Evolutionary conservation across 495 filamentous ascomycete species (phyloP), one percentile per base, ranked within the genome.

Genomic region (Penicillium steckii): DNA sequence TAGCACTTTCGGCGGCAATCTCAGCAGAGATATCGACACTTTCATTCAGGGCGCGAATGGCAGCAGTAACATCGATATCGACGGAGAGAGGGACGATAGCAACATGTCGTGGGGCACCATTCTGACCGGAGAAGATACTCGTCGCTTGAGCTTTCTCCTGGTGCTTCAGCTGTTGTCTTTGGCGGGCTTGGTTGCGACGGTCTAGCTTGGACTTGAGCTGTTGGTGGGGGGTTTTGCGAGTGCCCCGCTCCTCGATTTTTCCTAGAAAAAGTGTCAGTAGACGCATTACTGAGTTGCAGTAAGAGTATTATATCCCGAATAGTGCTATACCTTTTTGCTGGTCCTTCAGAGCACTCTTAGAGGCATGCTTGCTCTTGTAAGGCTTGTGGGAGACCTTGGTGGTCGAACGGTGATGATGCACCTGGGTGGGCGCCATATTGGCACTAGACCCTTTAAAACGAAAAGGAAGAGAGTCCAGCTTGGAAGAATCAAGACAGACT

Each of bases 201-300:
- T 95, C 90, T 68, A 98, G 76, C 72, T 96, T 98, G 29, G 92
- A 95, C 89, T 95, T 95, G 66, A 95, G 80, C 73, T 96, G 90
- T 66, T 97, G 95, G 68, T 97, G 90, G 52, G 88, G 88, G 35
- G 92, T 95, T 71, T 89, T 95, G 52, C 93, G 85, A 53, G 74
- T 75, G 30, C 84, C 81, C 64, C 74, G 71, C 72, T 86, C 57
- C 65, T 87, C 82, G 35, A 87, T 70, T 67, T 87, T 89, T 60
- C 86, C 82, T 86, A 50, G 4, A 33, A 10, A 12, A n/a, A 15
- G 7, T 52, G 45, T 64, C 27, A 61, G 45, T 38, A 4, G 2
- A 15, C 26, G 30, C 35, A 25, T 27, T 22, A 12, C 18, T 22
- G 3, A 35, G 41, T 5, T 6, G 21, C 21, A 21, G 18, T 1